Evolutionary conservation across 495 filamentous ascomycete species (phyloP), one percentile per base, ranked within the genome.

Genomic region (Neurospora sublineolata): DNA sequence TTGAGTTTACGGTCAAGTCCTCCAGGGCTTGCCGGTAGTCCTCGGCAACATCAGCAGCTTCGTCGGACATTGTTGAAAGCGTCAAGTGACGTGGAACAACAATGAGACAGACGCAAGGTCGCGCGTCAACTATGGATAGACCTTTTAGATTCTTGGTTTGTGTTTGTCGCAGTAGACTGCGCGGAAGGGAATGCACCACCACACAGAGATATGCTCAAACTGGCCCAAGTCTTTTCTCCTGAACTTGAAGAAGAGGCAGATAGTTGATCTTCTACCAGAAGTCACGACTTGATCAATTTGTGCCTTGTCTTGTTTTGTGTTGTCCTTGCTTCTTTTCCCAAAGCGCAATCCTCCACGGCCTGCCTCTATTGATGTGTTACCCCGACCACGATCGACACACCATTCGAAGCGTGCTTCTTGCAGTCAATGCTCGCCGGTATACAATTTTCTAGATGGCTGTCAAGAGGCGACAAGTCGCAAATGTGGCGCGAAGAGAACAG

Each of bases 21-120:
- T 94, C 90, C 77, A 99, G 86, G 68, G 95, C 95, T 74, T 93
- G 90, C 77, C 90, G 91, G 86, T 96, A 99, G 85, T 97, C 96
- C 80, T 94, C 90, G 72, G 94, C 94, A 74, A 98, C 92, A 80
- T 97, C 94, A 78, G 92, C 93, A 70, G 93, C 94, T 75, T 88
- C 84, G 72, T 89, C 84, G 68, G 87, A 87, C 93, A 96, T 97
- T 84, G 67, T 79, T 76, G 77, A 71, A 20, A 68, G 27, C 52
- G 27, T 18, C 23, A 60, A 60, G 27, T 30, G 52, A 30, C 11
- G n/a, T n/a, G n/a, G n/a, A n/a, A 18, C 27, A 41, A 37, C 27
- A 67, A 41, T 16, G 70, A n/a, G 52, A 37, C 36, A n/a, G 60
- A 23, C 30, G 8, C 67, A 33, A 44, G 9, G 44, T 42, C 37